A percentile compares a stretch with the other conserved stretches of the same genome.
Evolutionary conservation across 805 yeast species (phyloP).

Genomic region (Kuraishia capsulata): DNA sequence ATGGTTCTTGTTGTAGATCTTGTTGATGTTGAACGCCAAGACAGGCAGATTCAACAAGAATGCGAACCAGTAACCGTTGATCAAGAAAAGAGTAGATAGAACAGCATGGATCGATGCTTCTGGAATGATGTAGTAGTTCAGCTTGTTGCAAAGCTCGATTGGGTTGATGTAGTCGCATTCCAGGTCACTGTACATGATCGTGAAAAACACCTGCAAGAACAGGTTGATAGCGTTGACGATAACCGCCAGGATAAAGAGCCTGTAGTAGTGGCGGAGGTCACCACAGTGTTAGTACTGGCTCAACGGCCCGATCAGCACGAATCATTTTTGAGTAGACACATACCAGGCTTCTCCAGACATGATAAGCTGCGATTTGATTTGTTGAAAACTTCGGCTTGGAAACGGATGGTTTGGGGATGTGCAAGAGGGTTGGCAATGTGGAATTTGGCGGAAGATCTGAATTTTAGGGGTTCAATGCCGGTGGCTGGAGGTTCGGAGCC

Average conservation of each 20-base stretch:
- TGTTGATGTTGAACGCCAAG: slow-evolving; percentile 74
- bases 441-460: too few relatives aligned
- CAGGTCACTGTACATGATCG: slow-evolving; percentile 90
- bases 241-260: slow-evolving; percentile 70
- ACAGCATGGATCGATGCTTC: slow-evolving; percentile 81
- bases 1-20: slow-evolving; percentile 71
- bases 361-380: neutral
- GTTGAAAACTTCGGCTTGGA: too few relatives aligned
- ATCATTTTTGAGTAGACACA: too few relatives aligned
- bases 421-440: too few relatives aligned
- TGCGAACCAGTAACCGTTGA: slow-evolving; percentile 90
- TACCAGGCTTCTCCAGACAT: slow-evolving; percentile 43
- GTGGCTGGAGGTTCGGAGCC: too few relatives aligned
- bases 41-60: slow-evolving; percentile 78
- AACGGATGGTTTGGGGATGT: too few relatives aligned
- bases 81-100: slow-evolving; percentile 57
- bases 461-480: too few relatives aligned
- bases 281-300: neutral
- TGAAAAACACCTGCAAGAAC: slow-evolving; percentile 89
- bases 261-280: slow-evolving; percentile 7
- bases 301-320: too few relatives aligned
- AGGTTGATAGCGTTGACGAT: slow-evolving; percentile 79
- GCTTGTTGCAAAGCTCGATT: slow-evolving; percentile 87
- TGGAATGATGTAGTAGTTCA: slow-evolving; percentile 83
- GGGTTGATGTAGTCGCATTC: slow-evolving; percentile 97